Base-by-base conservation (phyloP, 352 stramenopile species). In the Hyaloperonospora brassicae region DNA sequence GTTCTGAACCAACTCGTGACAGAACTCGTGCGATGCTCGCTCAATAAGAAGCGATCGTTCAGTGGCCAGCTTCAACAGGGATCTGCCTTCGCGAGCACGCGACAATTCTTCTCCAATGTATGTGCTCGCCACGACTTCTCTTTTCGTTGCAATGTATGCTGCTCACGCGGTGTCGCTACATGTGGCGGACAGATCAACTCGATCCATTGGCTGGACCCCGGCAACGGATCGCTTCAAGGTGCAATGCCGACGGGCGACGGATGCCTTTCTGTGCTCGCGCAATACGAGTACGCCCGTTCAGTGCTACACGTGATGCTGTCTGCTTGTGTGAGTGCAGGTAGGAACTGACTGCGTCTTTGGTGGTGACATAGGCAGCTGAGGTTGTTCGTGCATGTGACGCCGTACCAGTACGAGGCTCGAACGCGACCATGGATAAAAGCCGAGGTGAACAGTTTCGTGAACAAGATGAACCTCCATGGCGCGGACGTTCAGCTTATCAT, bases 1-100 rank as follows among this genome's bases (percentile, higher is more conserved):
- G 78, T 88, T 24, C 53, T 88, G 17, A 88, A 86, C 46, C 78
- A 88, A 50, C 57, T 88, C n/a, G 66, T 81, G 35, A 82, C 78
- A 4, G 78, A 88, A 45, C 59, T 86, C 5, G 74, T 73, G 38
- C 58, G 60, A 42, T 68, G 61, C 48, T 64, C 64, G 41, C 62
- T 72, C 23, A 68, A 65, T 45, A 68, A 64, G 55, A 72, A 72
- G 52, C 64, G 64, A 39, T 72, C 59, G 10, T 66, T 62, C 23
- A 61, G 34, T 24, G 64, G 64, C 10, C 59, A 72, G 30, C 25
- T 60, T 52, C 59, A 59, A 40, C 64, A 72, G 30, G 64, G 64
- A 30, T 72, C 64, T 55, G 45, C 55, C 9, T 68, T 65, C 51
- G 59, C 59, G 34, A 72, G 55, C 25, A 68, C 64, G n/a, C 64